Percentiles rank a stretch among this genome's conserved stretches.
Conservation (phyloP, 2,329 filamentous ascomycete species). For the Sarocladiaceae sp. region DNA sequence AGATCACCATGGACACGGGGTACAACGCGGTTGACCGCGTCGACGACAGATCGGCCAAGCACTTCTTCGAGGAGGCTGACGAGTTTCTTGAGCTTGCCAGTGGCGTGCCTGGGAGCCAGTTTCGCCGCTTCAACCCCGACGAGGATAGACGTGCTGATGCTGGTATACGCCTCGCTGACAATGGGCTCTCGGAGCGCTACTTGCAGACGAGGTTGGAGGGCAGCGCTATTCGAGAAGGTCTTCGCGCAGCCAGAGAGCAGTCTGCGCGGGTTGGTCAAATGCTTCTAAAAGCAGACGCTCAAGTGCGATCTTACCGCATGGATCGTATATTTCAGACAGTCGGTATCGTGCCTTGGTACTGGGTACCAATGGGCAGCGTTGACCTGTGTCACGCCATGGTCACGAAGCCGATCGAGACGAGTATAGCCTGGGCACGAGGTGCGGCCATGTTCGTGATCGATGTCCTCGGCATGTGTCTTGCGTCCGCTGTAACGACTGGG, state of each 20-base stretch:
- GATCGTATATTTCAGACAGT: slow-evolving; percentile 17
- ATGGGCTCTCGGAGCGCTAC: not conserved
- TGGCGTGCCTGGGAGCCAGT: not conserved
- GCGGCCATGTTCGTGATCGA: slow-evolving; percentile 13
- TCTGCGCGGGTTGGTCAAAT: slow-evolving; percentile 12
- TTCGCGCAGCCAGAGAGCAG: not conserved
- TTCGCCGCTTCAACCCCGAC: not conserved
- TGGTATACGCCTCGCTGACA: slow-evolving; percentile 1
- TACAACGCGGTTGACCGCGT: slow-evolving; percentile 9
- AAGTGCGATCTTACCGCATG: slow-evolving; percentile 12
- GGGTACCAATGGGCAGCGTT: slow-evolving; percentile 14
- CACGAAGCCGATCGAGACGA: slow-evolving; percentile 12
- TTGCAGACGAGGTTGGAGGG: not conserved
- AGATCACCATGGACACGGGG: slow-evolving; percentile 9
- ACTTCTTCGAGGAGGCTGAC: slow-evolving; percentile 21
- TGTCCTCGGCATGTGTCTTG: slow-evolving; percentile 11
- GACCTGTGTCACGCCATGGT: slow-evolving; percentile 15
- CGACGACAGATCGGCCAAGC: slow-evolving; percentile 17
- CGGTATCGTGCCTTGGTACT: slow-evolving; percentile 20
- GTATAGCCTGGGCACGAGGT: slow-evolving; percentile 9
- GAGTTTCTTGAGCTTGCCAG: slow-evolving; percentile 13
- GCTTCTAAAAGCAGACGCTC: slow-evolving; percentile 13
- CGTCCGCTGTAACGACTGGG: slow-evolving; percentile 6
- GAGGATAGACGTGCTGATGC: slow-evolving; percentile 1
- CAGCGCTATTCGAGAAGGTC: not conserved